Conservation (phyloP, 352 stramenopile genomes). For the Phytophthora quininea region DNA sequence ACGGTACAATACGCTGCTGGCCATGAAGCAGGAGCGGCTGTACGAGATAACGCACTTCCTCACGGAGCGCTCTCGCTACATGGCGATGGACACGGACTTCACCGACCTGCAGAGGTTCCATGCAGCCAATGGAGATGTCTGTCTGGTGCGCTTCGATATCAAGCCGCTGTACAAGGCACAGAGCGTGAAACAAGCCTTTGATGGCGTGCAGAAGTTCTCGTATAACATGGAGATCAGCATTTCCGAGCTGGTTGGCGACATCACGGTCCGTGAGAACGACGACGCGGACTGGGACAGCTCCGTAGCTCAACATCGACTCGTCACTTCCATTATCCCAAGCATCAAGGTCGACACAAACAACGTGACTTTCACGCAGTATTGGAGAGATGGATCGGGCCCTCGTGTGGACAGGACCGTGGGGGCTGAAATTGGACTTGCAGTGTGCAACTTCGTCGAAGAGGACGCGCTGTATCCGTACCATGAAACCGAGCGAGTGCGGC, state of each 20-base stretch:
- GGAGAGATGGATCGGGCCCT: slow-evolving; percentile 21
- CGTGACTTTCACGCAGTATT: slow-evolving; percentile 42
- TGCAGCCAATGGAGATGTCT: slow-evolving; percentile 37
- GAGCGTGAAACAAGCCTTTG: slow-evolving; percentile 43
- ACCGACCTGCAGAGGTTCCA: slow-evolving; percentile 47
- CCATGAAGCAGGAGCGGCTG: slow-evolving; percentile 47
- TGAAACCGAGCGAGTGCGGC: slow-evolving; percentile 36
- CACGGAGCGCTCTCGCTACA: slow-evolving; percentile 36
- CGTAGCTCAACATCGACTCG: slow-evolving; percentile 43
- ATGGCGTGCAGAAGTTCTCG: slow-evolving; percentile 47
- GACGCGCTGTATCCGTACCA: slow-evolving; percentile 59
- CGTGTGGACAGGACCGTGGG: slow-evolving; percentile 9
- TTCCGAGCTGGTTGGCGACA: slow-evolving; percentile 37
- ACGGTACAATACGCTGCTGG: slow-evolving; percentile 38
- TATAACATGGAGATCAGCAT: slow-evolving; percentile 56
- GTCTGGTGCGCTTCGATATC: slow-evolving; percentile 47
- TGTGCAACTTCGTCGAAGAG: slow-evolving; percentile 53
- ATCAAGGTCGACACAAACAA: slow-evolving; percentile 51
- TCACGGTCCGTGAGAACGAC: slow-evolving; percentile 52
- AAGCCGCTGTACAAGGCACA: slow-evolving; percentile 35
- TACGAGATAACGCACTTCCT: slow-evolving; percentile 43
- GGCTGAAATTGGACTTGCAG: slow-evolving; percentile 35
- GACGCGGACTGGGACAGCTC: slow-evolving; percentile 34
- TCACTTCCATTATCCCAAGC: slow-evolving; percentile 28
- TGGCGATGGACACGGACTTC: slow-evolving; percentile 41